Evolutionary conservation across 805 yeast species (phyloP).

Genomic region (Barnettozyma wickerhamii): DNA sequence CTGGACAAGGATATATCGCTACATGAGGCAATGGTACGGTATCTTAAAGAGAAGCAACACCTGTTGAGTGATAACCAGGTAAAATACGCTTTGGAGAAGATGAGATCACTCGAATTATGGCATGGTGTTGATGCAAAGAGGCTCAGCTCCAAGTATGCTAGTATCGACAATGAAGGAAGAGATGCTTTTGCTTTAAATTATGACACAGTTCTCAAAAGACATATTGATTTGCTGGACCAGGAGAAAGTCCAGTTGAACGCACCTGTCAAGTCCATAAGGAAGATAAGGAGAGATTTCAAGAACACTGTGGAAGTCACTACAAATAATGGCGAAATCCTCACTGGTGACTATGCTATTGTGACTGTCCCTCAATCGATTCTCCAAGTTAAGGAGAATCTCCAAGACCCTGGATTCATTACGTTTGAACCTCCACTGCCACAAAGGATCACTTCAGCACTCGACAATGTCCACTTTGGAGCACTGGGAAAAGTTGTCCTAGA

Average conservation of each 20-base stretch:
- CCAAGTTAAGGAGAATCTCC: slow-evolving; percentile 32
- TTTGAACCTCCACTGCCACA: slow-evolving; percentile 57
- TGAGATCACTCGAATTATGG: slow-evolving; percentile 69
- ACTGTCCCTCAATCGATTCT: slow-evolving; percentile 77
- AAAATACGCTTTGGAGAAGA: slow-evolving; percentile 44
- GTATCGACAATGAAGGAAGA: slow-evolving; percentile 73
- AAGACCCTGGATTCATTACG: slow-evolving; percentile 40
- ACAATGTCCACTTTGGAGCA: slow-evolving; percentile 54
- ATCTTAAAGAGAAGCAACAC: slow-evolving; percentile 40
- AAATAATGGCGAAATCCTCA: slow-evolving; percentile 28
- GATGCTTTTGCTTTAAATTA: slow-evolving; percentile 64
- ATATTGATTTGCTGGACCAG: slow-evolving; percentile 35
- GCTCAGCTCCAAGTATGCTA: slow-evolving; percentile 64
- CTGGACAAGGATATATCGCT: slow-evolving; percentile 51
- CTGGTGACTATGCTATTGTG: slow-evolving; percentile 57
- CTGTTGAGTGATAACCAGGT: slow-evolving; percentile 50
- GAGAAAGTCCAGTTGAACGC: slow-evolving; percentile 36
- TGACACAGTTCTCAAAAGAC: slow-evolving; percentile 44
- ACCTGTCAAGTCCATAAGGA: slow-evolving; percentile 38
- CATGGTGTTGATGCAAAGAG: slow-evolving; percentile 67
- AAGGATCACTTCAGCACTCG: slow-evolving; percentile 38
- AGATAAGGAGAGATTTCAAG: slow-evolving; percentile 23
- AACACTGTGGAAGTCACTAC: slow-evolving; percentile 20
- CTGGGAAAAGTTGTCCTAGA: slow-evolving; percentile 72
- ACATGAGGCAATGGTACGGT: slow-evolving; percentile 43